Evolutionary conservation across 1,284 basidiomycete genomes (phyloP).

Genomic region (Trametes hirsuta): DNA sequence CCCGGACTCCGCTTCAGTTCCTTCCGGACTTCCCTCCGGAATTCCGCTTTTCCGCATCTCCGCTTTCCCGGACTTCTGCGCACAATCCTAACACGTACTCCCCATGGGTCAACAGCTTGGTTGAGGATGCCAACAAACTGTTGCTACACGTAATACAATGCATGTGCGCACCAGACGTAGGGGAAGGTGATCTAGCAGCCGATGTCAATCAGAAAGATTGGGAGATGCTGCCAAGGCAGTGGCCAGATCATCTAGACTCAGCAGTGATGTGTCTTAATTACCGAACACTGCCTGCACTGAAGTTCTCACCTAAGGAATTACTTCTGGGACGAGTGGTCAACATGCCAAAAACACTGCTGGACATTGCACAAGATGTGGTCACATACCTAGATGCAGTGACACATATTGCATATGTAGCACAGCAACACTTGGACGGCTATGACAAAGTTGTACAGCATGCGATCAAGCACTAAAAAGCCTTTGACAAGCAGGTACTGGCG

Average conservation of each 20-base stretch:
- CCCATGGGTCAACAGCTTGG: slow-evolving; percentile 43
- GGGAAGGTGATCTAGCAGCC: slow-evolving; percentile 30
- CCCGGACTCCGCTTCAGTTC: too few species aligned
- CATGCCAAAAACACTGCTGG: slow-evolving; percentile 20
- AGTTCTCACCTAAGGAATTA: slow-evolving; percentile 36
- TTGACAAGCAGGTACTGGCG: slow-evolving; percentile 25
- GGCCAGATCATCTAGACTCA: slow-evolving; percentile 34
- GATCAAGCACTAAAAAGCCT: slow-evolving; percentile 18
- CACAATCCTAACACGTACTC: too few species aligned
- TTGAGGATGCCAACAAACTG: slow-evolving; percentile 38
- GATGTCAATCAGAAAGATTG: slow-evolving; percentile 30
- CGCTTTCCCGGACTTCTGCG: too few species aligned
- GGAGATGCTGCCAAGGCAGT: slow-evolving; percentile 11
- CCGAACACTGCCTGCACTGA: slow-evolving; percentile 26
- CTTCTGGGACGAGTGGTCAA: slow-evolving; percentile 33
- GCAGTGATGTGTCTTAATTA: slow-evolving; percentile 35
- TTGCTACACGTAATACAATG: slow-evolving; percentile 34
- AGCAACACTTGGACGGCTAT: slow-evolving; percentile 36
- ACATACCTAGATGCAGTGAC: slow-evolving; percentile 14
- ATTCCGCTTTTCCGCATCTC: too few species aligned
- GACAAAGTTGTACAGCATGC: slow-evolving; percentile 23
- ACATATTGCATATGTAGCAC: slow-evolving; percentile 34
- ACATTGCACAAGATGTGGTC: not conserved
- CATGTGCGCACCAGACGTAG: slow-evolving; percentile 37
- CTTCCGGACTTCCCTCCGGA: too few species aligned